Conservation (phyloP, 176 grass and related monocot species). For the Oryza nivara region DNA sequence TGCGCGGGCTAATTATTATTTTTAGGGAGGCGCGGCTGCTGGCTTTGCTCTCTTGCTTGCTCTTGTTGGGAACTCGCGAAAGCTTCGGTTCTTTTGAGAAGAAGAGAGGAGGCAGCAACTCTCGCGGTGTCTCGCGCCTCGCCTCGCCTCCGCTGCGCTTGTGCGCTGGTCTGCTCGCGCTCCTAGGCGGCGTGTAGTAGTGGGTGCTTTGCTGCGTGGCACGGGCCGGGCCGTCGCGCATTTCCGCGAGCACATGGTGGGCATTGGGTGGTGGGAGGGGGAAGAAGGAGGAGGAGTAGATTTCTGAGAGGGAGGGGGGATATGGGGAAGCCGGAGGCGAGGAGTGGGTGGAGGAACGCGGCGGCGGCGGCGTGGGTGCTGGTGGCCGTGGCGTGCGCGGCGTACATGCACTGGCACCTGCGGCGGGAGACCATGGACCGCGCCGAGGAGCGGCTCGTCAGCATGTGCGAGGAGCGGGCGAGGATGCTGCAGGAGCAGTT, state of each 20-base stretch:
- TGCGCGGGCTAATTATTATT: conserved; percentile 41
- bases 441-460: conserved; percentile 70
- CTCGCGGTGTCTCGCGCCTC: background rate
- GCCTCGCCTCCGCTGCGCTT: conserved; percentile 4
- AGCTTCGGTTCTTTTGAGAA: conserved; percentile 84
- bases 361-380: conserved; percentile 45
- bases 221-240: conserved; percentile 15
- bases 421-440: conserved; percentile 63
- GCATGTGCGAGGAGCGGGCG: conserved; percentile 95
- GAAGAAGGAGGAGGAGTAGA: conserved; percentile 10
- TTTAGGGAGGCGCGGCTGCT: conserved; percentile 40
- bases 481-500: conserved; percentile 99
- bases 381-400: conserved; percentile 45
- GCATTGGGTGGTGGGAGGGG: conserved; percentile 26
- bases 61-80: conserved; percentile 56
- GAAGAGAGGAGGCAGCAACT: conserved; percentile 45
- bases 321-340: conserved; percentile 15
- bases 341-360: conserved; percentile 33
- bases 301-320: background rate
- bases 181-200: conserved; percentile 13
- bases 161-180: background rate
- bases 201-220: background rate
- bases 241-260: conserved; percentile 54
- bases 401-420: conserved; percentile 62
- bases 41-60: background rate